These are phyloP conservation scores for Starmera dryadoides DNA, from an alignment of 805 yeast species.

Conservation along the genomic window DNA sequence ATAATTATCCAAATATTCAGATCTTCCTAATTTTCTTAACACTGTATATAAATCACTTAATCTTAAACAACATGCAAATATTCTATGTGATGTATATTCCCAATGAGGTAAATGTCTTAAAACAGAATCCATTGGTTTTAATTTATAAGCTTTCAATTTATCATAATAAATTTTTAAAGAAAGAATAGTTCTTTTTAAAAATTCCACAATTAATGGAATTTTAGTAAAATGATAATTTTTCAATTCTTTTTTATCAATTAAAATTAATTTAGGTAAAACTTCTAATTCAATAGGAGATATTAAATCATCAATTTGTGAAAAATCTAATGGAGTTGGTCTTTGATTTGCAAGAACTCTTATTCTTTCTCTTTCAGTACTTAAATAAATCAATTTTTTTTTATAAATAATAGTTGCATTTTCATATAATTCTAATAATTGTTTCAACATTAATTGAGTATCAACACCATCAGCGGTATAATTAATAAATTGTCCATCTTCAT, in stretches of 20 bases:
- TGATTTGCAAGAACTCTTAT: conserved; percentile 23
- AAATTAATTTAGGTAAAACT: conserved; percentile 25
- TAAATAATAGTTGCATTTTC: conserved; percentile 23
- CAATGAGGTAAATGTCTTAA: conserved; percentile 27
- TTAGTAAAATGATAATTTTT: conserved; percentile 20
- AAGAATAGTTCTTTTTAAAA: conserved; percentile 17
- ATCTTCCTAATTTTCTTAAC: conserved; percentile 34
- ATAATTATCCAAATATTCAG: conserved; percentile 29
- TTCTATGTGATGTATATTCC: conserved; percentile 38
- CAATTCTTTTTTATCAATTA: conserved; percentile 18
- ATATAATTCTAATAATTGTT: conserved; percentile 10
- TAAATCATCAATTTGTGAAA: conserved; percentile 23
- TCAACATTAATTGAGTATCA: conserved; percentile 5
- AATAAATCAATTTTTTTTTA: conserved; percentile 22
- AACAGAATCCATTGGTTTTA: conserved; percentile 10
- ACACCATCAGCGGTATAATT: conserved; percentile 1
- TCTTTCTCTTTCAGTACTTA: conserved; percentile 21
- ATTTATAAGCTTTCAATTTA: conserved; percentile 19
- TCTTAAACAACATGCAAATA: conserved; percentile 29
- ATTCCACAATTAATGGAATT: conserved; percentile 17
- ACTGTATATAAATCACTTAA: conserved; percentile 36
- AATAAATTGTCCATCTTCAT: conserved; percentile 12
- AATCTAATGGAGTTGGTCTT: conserved; percentile 20
- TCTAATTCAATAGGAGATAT: conserved; percentile 26
- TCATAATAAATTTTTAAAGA: conserved; percentile 14